Evolutionary conservation across 1,284 basidiomycete genomes (phyloP).

Genomic region (Trichosporon sp.): DNA sequence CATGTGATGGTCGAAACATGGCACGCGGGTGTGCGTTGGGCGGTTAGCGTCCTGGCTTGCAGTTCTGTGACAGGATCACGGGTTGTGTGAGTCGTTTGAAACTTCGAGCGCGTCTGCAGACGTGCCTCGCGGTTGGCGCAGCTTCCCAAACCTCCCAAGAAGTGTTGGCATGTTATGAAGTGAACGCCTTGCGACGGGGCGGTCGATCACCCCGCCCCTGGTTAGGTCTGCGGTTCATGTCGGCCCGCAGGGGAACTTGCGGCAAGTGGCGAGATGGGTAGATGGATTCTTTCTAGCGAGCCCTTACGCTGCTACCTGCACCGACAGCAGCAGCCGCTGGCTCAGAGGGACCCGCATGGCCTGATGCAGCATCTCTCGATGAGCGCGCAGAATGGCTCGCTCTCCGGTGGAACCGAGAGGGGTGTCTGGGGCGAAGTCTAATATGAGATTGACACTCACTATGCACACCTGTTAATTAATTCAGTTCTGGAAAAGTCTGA

Average conservation of each 20-base stretch:
- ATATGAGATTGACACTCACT: not conserved
- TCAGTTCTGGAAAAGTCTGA: not conserved
- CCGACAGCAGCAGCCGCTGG: too few species aligned
- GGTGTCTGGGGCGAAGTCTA: not conserved
- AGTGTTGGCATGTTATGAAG: not conserved
- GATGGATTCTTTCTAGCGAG: too few species aligned
- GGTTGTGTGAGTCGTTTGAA: slow-evolving; percentile 1
- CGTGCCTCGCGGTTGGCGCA: not conserved
- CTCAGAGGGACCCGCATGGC: too few species aligned
- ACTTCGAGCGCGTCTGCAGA: not conserved
- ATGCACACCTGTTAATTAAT: not conserved
- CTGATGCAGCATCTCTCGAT: too few species aligned
- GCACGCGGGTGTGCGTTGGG: not conserved
- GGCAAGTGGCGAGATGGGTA: too few species aligned
- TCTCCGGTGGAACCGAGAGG: not conserved
- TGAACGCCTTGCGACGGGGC: not conserved
- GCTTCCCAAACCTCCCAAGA: not conserved
- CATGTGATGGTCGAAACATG: slow-evolving; percentile 5
- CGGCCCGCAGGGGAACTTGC: not conserved
- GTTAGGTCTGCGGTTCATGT: not conserved
- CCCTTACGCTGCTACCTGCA: too few species aligned
- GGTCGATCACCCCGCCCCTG: not conserved
- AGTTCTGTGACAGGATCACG: not conserved
- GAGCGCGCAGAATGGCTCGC: too few species aligned
- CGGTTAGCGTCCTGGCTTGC: not conserved